These are phyloP conservation scores for Begonia peltatifolia DNA, from an alignment of 306 rosid genomes.

Conservation along the genomic window DNA sequence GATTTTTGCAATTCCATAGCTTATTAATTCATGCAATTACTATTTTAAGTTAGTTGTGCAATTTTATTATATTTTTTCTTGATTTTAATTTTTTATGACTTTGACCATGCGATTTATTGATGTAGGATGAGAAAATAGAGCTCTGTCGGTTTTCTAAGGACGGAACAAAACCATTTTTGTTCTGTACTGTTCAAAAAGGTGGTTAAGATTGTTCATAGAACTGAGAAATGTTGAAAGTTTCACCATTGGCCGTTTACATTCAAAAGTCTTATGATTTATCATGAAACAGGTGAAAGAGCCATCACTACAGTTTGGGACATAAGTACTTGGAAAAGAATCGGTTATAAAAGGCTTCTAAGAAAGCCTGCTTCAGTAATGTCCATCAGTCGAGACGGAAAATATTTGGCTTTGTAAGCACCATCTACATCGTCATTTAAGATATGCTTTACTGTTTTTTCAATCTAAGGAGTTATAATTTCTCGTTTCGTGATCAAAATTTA, in stretches of 20 bases:
- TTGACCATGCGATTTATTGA: too few species aligned
- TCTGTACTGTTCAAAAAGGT: constrained; percentile 77
- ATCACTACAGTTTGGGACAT: constrained; percentile 76
- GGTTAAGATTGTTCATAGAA: neutral
- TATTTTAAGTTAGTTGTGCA: too few species aligned
- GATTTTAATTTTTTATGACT: too few species aligned
- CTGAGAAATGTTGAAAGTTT: neutral
- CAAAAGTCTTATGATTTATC: constrained; percentile 5
- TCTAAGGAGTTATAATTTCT: too few species aligned
- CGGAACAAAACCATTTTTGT: constrained; percentile 87
- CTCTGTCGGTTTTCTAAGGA: constrained; percentile 91
- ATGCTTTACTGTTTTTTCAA: too few species aligned
- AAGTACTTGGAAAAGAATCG: constrained; percentile 84
- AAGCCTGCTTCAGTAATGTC: constrained; percentile 80
- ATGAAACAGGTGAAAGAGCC: constrained; percentile 46
- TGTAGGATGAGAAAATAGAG: constrained; percentile 78
- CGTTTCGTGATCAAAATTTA: too few species aligned
- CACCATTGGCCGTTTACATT: neutral
- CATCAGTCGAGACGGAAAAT: constrained; percentile 88
- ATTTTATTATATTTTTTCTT: too few species aligned
- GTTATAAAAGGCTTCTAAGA: constrained; percentile 69
- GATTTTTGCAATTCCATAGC: constrained; percentile 4
- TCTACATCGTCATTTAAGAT: too few species aligned
- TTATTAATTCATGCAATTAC: neutral
- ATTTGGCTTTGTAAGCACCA: constrained; percentile 77